Percentiles rank a stretch among this genome's conserved stretches.
Conservation (phyloP, 495 filamentous ascomycete genomes). For the Annulohypoxylon maeteangense region DNA sequence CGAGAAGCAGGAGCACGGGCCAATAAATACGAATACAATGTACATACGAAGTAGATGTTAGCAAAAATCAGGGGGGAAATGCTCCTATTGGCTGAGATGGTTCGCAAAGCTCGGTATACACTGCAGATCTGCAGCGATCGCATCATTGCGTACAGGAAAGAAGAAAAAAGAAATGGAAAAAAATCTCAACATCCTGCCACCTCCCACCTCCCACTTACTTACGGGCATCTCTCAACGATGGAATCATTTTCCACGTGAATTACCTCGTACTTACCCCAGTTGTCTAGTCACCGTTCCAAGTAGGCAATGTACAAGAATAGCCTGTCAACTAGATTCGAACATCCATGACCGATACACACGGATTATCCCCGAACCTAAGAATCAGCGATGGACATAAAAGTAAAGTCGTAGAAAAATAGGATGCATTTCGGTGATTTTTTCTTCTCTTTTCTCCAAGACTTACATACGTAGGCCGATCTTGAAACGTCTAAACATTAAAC, state of each 20-base stretch:
- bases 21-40: slow-evolving; percentile 15
- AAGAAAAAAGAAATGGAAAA: slow-evolving; percentile 14
- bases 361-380: slow-evolving; percentile 3
- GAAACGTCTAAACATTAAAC: slow-evolving; percentile 28
- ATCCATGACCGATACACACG: slow-evolving; percentile 19
- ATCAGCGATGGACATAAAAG: not conserved
- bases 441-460: slow-evolving; percentile 15
- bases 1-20: slow-evolving; percentile 12
- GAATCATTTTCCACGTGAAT: slow-evolving; percentile 14
- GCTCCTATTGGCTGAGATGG: slow-evolving; percentile 19
- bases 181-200: not conserved
- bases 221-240: no score
- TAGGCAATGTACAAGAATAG: slow-evolving; percentile 11
- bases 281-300: not conserved
- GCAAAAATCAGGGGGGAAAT: slow-evolving; percentile 26
- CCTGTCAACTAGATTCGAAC: not conserved
- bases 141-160: slow-evolving; percentile 26
- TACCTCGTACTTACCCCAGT: not conserved
- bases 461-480: slow-evolving; percentile 33
- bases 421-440: slow-evolving; percentile 9
- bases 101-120: slow-evolving; percentile 11
- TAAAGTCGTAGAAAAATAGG: slow-evolving; percentile 7
- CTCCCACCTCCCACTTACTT: not conserved
- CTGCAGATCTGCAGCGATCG: slow-evolving; percentile 37
- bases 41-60: not conserved